These are phyloP conservation scores for Kockovaella imperatae DNA, from an alignment of 768 basidiomycete species.

Conservation along the genomic window DNA sequence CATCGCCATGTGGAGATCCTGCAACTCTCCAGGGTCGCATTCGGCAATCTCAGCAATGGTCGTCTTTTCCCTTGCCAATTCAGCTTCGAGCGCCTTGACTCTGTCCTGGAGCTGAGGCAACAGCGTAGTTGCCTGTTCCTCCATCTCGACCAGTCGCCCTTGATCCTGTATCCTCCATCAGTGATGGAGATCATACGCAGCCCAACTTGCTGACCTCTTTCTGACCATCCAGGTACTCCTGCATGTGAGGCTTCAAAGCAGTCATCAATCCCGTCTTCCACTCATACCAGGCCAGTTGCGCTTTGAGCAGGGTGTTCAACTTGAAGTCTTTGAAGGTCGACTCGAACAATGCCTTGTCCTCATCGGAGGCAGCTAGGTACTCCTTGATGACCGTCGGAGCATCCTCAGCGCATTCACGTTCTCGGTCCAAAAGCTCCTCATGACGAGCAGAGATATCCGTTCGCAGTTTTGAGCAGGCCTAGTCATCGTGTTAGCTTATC, in stretches of 20 bases:
- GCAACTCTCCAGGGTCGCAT: conserved; percentile 41
- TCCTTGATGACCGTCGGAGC: conserved; percentile 43
- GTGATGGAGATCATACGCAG: background rate
- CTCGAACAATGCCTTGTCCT: conserved; percentile 44
- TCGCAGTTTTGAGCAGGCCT: conserved; percentile 40
- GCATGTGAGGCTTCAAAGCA: conserved; percentile 30
- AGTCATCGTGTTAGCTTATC: background rate
- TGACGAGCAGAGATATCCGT: conserved; percentile 32
- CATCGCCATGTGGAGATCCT: conserved; percentile 28
- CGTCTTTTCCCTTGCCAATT: conserved; percentile 37
- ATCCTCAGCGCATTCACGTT: conserved; percentile 15
- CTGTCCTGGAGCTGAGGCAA: conserved; percentile 34
- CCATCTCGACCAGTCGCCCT: conserved; percentile 20
- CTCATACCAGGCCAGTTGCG: conserved; percentile 41
- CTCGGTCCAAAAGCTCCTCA: conserved; percentile 5
- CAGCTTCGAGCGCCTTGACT: conserved; percentile 30
- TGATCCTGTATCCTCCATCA: conserved; percentile 25
- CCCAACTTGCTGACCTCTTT: conserved; percentile 24
- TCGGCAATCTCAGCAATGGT: conserved; percentile 35
- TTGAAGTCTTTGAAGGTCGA: conserved; percentile 39
- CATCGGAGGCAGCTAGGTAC: conserved; percentile 41
- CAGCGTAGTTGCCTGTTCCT: conserved; percentile 11
- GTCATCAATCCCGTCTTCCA: conserved; percentile 40
- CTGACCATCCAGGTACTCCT: conserved; percentile 24
- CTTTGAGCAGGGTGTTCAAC: conserved; percentile 41